Conservation (phyloP, 176 grass and related monocot species). For the Lolium multiflorum region DNA sequence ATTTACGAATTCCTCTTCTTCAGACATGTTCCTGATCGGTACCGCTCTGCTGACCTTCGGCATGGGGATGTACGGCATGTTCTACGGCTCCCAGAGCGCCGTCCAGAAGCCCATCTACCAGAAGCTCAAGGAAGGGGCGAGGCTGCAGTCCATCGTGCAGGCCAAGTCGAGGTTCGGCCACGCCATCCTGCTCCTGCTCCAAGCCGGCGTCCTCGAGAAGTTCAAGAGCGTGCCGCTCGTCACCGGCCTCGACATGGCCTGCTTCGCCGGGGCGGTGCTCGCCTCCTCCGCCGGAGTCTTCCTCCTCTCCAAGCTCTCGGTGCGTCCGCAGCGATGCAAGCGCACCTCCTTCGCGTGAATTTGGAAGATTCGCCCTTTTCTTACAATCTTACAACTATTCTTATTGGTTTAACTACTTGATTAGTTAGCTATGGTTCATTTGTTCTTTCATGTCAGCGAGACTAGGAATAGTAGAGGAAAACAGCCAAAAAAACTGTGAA, state of each 20-base stretch:
- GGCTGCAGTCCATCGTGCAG: conserved; percentile 52
- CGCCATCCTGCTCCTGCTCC: conserved; percentile 73
- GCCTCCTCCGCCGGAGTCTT: conserved; percentile 78
- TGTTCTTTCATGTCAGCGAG: conserved; percentile 15
- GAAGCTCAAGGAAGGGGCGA: conserved; percentile 74
- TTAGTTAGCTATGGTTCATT: not conserved
- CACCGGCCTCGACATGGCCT: conserved; percentile 72
- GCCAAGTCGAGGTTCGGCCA: conserved; percentile 90
- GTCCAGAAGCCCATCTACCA: conserved; percentile 45
- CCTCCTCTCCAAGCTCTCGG: conserved; percentile 64
- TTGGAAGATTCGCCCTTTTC: not conserved
- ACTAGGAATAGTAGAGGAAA: not conserved
- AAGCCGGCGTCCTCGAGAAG: conserved; percentile 72
- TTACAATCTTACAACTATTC: not conserved
- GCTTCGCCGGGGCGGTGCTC: conserved; percentile 73
- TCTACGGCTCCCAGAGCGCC: conserved; percentile 43
- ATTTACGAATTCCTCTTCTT: not conserved
- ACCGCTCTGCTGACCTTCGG: conserved; percentile 86
- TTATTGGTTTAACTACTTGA: not conserved
- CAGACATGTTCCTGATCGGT: conserved; percentile 93
- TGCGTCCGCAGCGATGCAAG: not conserved
- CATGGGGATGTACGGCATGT: conserved; percentile 78
- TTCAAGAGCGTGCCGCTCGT: conserved; percentile 77
- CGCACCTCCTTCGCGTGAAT: conserved; percentile 20
- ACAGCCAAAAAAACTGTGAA: not conserved